Base-by-base conservation (phyloP, 164 flowering plant species). In the Nymphaea thermarum region DNA sequence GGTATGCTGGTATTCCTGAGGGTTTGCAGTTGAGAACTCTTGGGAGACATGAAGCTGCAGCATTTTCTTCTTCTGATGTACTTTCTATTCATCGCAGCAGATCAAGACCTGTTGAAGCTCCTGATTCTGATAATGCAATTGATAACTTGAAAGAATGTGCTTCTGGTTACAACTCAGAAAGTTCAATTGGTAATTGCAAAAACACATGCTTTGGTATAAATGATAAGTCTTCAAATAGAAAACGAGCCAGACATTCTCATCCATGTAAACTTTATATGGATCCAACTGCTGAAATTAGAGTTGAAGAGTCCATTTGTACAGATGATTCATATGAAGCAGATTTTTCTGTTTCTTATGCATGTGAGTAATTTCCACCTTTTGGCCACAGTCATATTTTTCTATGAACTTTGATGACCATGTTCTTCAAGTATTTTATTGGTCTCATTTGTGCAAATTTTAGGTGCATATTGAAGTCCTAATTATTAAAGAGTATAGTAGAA, bases 1-100 rank as follows among this genome's bases (percentile, higher is more conserved):
- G 92, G 96, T 86, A 82, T 78, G 74, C 81, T 25, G 66, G 71
- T 43, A 65, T 87, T 65, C 86, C 85, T 2, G 66, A 78, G 67
- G 85, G 82, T 72, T 64, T 84, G 83, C 81, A 78, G 76, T 69
- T 82, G 71, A 74, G 45, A 59, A 77, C 76, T 43, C 55, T 63
- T 10, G 80, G 78, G n/a, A 60, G 41, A 73, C 69, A 43, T 25
- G 65, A 43, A 57, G 60, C n/a, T 43, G 78, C 82, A 42, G 81
- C 80, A 25, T 64, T 65, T 36, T 68, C 77, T 45, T 77, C 43
- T 60, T 62, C 66, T 25, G 64, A 71, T 25, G 72, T 66, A 60
- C 44, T 16, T 53, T 63, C 66, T 44, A 55, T 43, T 65, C 25
- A 8, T 41, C 25, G 18, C 60, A 44, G 44, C 6, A 65, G 60